A percentile compares a stretch with the other conserved stretches of the same genome.
Conservation (phyloP, 495 filamentous ascomycete genomes). For the Penicillium psychrofluorescens region DNA sequence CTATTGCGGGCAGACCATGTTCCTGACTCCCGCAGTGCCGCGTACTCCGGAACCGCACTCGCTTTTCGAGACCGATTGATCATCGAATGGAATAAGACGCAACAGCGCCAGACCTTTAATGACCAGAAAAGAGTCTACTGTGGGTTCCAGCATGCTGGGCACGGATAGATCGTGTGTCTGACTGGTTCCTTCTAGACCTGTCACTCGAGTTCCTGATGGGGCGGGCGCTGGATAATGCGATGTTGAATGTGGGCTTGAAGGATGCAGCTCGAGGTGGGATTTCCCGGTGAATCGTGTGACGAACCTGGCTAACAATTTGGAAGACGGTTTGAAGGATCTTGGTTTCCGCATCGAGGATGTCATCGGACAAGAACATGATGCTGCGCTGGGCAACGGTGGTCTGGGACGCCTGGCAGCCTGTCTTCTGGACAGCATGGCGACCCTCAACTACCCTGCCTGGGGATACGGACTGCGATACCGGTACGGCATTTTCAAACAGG, state of each 20-base stretch:
- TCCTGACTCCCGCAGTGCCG: slow-evolving; percentile 44
- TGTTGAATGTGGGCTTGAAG: slow-evolving; percentile 91
- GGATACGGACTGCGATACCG: slow-evolving; percentile 91
- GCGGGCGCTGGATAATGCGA: slow-evolving; percentile 91
- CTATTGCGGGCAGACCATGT: neutral
- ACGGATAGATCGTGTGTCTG: neutral
- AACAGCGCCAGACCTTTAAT: slow-evolving; percentile 84
- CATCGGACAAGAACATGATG: slow-evolving; percentile 91
- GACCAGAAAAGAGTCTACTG: slow-evolving; percentile 93
- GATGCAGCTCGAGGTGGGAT: slow-evolving; percentile 62
- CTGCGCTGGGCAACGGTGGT: slow-evolving; percentile 92
- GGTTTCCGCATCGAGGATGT: slow-evolving; percentile 97
- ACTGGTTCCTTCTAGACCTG: slow-evolving; percentile 48
- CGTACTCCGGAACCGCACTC: slow-evolving; percentile 83
- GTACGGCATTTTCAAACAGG: slow-evolving; percentile 99
- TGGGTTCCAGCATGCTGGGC: slow-evolving; percentile 17
- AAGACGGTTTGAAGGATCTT: slow-evolving; percentile 77
- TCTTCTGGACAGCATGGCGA: slow-evolving; percentile 92
- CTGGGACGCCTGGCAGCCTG: slow-evolving; percentile 92
- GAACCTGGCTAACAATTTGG: neutral
- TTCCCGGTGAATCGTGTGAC: too few species aligned
- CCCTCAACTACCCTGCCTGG: slow-evolving; percentile 92
- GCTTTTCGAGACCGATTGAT: slow-evolving; percentile 90
- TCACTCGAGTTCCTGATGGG: slow-evolving; percentile 98
- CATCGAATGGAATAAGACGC: slow-evolving; percentile 95